Evolutionary conservation across 768 basidiomycete species (phyloP).

Genomic region (Brasilioporus rufonigricans): DNA sequence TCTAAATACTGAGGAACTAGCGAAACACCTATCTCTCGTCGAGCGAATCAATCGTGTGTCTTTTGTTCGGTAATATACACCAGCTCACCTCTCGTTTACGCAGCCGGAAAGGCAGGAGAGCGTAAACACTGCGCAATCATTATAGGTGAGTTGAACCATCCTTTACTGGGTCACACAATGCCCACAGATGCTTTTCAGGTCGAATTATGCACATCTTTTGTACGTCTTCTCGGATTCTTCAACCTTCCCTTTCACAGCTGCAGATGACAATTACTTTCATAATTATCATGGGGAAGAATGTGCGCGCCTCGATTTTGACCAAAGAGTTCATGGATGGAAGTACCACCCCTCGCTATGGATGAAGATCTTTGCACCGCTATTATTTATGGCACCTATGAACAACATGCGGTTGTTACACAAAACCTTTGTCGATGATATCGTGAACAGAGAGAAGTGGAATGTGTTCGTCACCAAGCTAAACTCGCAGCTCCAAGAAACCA

Average conservation of each 20-base stretch:
- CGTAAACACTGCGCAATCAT: conserved; percentile 20
- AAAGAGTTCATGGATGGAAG: conserved; percentile 30
- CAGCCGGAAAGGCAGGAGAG: conserved; percentile 11
- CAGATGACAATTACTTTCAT: conserved; percentile 36
- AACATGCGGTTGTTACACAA: conserved; percentile 45
- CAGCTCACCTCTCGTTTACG: neutral
- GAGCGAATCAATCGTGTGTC: conserved; percentile 25
- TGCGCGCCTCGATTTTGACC: conserved; percentile 38
- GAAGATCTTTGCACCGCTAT: conserved; percentile 36
- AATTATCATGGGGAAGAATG: conserved; percentile 45
- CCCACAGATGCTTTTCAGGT: conserved; percentile 16
- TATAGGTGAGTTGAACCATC: conserved; percentile 14
- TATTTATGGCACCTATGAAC: conserved; percentile 51
- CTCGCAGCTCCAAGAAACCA: conserved; percentile 51
- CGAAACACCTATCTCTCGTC: conserved; percentile 24
- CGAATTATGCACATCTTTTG: conserved; percentile 32
- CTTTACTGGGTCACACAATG: neutral
- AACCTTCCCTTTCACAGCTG: neutral
- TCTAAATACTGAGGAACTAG: conserved; percentile 18
- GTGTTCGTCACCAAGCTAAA: conserved; percentile 43
- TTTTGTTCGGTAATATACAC: neutral
- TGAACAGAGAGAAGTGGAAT: conserved; percentile 42
- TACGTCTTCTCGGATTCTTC: conserved; percentile 7
- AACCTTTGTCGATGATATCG: conserved; percentile 48
- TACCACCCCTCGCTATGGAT: conserved; percentile 39